Conservation (phyloP, 352 stramenopile species). For the Globisporangium cystogenes region DNA sequence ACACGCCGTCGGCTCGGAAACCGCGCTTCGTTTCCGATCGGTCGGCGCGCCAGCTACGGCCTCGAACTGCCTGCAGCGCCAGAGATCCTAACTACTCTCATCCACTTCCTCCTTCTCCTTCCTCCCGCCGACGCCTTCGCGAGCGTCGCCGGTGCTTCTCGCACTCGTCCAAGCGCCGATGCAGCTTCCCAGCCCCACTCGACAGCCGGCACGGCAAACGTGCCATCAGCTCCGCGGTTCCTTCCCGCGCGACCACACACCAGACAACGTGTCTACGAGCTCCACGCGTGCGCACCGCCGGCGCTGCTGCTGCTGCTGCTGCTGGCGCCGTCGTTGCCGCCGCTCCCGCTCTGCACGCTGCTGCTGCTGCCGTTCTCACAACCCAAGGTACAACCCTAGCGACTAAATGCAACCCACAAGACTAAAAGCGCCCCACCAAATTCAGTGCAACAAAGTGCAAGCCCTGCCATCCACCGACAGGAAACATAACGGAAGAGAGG, state of each 20-base stretch:
- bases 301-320: slow-evolving; percentile 13
- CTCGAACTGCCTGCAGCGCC: not conserved
- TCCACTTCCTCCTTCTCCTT: not conserved
- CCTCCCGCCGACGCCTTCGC: not conserved
- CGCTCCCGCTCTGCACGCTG: slow-evolving; percentile 36
- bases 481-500: no score
- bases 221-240: slow-evolving; percentile 15
- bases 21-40: no score
- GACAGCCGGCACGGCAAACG: no score
- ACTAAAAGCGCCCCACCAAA: no score
- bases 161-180: not conserved
- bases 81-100: not conserved
- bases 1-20: no score
- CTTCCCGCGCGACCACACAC: slow-evolving; percentile 23
- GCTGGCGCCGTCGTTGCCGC: slow-evolving; percentile 40
- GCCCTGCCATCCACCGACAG: no score
- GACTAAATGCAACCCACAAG: no score
- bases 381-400: no score
- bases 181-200: not conserved
- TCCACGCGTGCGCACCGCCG: slow-evolving; percentile 54
- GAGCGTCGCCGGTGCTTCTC: not conserved
- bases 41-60: not conserved
- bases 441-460: no score
- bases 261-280: slow-evolving; percentile 42
- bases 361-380: slow-evolving; percentile 67